Evolutionary conservation across 495 filamentous ascomycete species (phyloP).

Genomic region (Aspergillus sclerotiicarbonarius): DNA sequence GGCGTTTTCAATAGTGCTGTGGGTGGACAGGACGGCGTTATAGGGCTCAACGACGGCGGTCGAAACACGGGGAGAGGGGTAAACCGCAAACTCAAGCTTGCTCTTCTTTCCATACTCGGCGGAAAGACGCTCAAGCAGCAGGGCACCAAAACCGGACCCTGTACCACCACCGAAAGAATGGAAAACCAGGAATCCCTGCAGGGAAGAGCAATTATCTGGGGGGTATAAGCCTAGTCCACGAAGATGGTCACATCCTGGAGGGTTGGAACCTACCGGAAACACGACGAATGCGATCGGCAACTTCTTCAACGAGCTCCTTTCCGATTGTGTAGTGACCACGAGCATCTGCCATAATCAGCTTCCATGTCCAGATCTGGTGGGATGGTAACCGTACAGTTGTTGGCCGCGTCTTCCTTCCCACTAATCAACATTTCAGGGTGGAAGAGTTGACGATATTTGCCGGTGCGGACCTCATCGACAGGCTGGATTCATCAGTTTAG

Average conservation of each 20-base stretch:
- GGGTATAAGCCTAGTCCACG: conserved; percentile 18
- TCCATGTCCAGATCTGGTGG: neutral
- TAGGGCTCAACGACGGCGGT: conserved; percentile 91
- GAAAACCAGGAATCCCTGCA: conserved; percentile 91
- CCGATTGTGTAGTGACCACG: conserved; percentile 92
- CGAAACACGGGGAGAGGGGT: conserved; percentile 80
- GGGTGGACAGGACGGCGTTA: conserved; percentile 87
- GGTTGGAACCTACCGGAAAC: conserved; percentile 58
- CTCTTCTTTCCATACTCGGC: conserved; percentile 92
- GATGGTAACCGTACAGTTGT: conserved; percentile 61
- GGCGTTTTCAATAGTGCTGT: conserved; percentile 91
- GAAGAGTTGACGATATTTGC: conserved; percentile 80
- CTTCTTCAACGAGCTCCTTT: conserved; percentile 83
- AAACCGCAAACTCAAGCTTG: conserved; percentile 90
- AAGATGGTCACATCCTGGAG: neutral
- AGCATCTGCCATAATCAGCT: conserved; percentile 59
- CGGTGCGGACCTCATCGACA: conserved; percentile 88
- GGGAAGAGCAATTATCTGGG: conserved; percentile 82
- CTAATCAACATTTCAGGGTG: conserved; percentile 85
- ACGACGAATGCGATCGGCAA: conserved; percentile 81
- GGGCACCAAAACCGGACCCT: conserved; percentile 84
- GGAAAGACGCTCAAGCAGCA: conserved; percentile 82
- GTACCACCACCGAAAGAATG: conserved; percentile 93
- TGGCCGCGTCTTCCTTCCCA: conserved; percentile 92
- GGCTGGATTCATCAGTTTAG: conserved; percentile 46